Evolutionary conservation across 805 yeast genomes (phyloP), one percentile per base, ranked within the genome.

Genomic region (Monosporozyma yasuniensis): DNA sequence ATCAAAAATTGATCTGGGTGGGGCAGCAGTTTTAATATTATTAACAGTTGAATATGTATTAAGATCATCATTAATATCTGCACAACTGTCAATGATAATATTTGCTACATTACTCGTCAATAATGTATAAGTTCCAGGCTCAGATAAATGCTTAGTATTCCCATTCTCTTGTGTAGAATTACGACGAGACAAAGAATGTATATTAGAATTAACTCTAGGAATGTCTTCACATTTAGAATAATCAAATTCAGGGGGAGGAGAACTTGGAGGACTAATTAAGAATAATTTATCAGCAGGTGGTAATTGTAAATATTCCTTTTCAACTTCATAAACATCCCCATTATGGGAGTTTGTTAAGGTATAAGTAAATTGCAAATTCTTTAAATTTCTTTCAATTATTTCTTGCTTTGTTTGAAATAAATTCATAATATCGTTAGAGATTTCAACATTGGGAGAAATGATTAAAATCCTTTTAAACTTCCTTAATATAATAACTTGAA

Each of bases 241-340:
- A 49, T 70, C 68, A 49, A 71, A 72, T 21, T 58, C 75, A 3
- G 70, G 68, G 4, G 75, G 74, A 1, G 74, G 74, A 3, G 74
- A 70, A 5, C 67, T 60, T 16, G 74, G 74, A 6, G 75, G 75
- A 0, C 74, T 70, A 5, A 71, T 66, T 42, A 72, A 51, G 53
- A 71, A 72, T 62, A 68, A 51, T 46, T 65, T 59, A 7, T 61
- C 56, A 39, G 63, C 54, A 42, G 57, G 54, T 9, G 75, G 75
- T 10, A 72, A 57, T 43, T 63, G 42, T 14, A 71, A 52, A 46
- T 64, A 65, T 25, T 57, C 51, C 46, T 49, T 54, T 9, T 39
- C 35, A n/a, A 27, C 22, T 10, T 28, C 27, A 21, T 32, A 32
- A 4, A 21, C 14, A 27, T 27, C 10, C 21, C 16, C 42, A 21